These are phyloP conservation scores for Cutaneotrichosporon dermatis DNA, from an alignment of 1,284 basidiomycete species.

Conservation along the genomic window DNA sequence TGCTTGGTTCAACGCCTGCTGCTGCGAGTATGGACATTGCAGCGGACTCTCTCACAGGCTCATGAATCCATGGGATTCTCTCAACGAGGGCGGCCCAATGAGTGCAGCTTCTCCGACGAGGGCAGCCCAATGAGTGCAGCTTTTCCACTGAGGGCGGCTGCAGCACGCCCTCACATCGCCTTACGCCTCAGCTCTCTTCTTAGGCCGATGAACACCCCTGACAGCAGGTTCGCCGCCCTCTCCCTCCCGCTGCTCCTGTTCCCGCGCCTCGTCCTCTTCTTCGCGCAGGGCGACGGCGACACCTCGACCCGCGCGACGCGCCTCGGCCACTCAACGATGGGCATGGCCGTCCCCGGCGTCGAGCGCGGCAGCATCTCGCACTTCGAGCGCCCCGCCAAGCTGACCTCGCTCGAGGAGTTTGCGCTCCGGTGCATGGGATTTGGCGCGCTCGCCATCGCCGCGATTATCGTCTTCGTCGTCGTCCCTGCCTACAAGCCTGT, in stretches of 20 bases:
- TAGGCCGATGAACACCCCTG: background rate
- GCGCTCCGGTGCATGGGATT: constrained; percentile 36
- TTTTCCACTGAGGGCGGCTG: too few relatives aligned
- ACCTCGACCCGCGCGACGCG: background rate
- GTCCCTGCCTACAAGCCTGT: constrained; percentile 33
- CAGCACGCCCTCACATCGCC: too few relatives aligned
- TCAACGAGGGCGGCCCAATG: too few relatives aligned
- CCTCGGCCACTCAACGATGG: constrained; percentile 9
- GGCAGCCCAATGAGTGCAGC: too few relatives aligned
- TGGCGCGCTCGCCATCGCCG: constrained; percentile 35
- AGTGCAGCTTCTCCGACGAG: too few relatives aligned
- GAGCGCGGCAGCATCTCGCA: constrained; percentile 24
- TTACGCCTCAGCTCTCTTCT: background rate
- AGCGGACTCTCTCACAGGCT: too few relatives aligned
- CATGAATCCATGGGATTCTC: too few relatives aligned
- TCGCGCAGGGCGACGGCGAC: constrained; percentile 31
- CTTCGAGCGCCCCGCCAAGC: constrained; percentile 29
- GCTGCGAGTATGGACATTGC: too few relatives aligned
- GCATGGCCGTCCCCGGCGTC: constrained; percentile 7
- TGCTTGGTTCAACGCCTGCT: too few relatives aligned
- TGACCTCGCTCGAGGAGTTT: constrained; percentile 42
- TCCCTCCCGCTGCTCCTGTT: constrained; percentile 44
- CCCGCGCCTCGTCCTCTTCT: constrained; percentile 47
- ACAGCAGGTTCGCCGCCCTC: constrained; percentile 36
- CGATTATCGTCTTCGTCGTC: constrained; percentile 37